Conservation (phyloP, 164 flowering plant genomes). For the Macadamia tetraphylla region DNA sequence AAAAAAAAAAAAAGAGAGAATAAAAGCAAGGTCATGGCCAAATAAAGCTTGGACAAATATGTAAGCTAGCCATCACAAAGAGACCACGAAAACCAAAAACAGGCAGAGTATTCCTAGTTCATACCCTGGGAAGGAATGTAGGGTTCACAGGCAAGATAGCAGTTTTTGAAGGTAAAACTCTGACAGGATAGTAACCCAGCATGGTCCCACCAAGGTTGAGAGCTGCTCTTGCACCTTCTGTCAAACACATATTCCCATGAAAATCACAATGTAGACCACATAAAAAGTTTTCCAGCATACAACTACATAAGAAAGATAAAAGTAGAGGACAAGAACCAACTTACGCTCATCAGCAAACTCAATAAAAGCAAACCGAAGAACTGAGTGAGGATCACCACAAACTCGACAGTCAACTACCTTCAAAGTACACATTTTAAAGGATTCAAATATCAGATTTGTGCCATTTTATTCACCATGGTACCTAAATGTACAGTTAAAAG, state of each 20-base stretch:
- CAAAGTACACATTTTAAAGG: slow-evolving; percentile 15
- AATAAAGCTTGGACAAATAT: too few species aligned
- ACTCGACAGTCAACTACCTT: slow-evolving; percentile 98
- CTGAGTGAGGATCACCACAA: slow-evolving; percentile 96
- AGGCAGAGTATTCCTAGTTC: slow-evolving; percentile 9
- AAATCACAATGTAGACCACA: not conserved
- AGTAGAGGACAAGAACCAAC: slow-evolving; percentile 11
- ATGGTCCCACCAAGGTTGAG: slow-evolving; percentile 78
- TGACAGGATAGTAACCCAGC: slow-evolving; percentile 91
- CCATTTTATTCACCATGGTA: not conserved
- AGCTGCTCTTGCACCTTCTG: slow-evolving; percentile 92
- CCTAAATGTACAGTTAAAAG: not conserved
- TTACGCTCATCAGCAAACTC: slow-evolving; percentile 95
- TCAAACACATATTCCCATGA: slow-evolving; percentile 15
- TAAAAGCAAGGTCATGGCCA: not conserved
- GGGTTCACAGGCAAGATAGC: slow-evolving; percentile 99
- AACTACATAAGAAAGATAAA: slow-evolving; percentile 2
- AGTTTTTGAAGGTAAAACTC: slow-evolving; percentile 95
- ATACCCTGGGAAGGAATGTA: slow-evolving; percentile 87
- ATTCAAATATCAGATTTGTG: not conserved
- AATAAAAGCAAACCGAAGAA: slow-evolving; percentile 90
- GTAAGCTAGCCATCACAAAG: not conserved
- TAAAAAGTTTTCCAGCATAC: not conserved
- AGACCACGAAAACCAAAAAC: not conserved
- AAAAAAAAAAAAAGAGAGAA: not conserved